These are phyloP conservation scores for Pulicaria dysenterica DNA, from an alignment of 129 eudicot species.

Conservation along the genomic window DNA sequence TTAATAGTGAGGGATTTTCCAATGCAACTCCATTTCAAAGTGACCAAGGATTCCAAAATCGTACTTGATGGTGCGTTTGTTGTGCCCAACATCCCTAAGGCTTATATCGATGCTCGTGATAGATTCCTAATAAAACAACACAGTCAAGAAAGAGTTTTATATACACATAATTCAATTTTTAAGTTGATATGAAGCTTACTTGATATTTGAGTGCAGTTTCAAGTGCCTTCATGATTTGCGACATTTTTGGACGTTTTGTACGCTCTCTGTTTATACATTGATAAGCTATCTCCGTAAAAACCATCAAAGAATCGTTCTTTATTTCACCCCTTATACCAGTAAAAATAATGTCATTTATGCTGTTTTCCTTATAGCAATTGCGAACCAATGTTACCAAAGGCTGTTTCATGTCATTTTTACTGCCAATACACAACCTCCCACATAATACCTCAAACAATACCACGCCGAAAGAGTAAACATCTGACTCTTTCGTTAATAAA, in stretches of 20 bases:
- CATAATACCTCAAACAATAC: conserved; percentile 33
- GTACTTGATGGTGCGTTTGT: conserved; percentile 55
- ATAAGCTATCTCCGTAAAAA: conserved; percentile 4
- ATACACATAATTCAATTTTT: too few species aligned
- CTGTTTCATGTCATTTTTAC: neutral
- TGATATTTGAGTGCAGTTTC: conserved; percentile 16
- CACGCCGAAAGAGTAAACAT: conserved; percentile 43
- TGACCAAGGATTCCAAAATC: conserved; percentile 54
- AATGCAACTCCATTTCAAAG: conserved; percentile 68
- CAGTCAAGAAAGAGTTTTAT: too few species aligned
- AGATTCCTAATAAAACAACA: conserved; percentile 38
- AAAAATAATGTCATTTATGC: neutral
- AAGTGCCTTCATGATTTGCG: neutral
- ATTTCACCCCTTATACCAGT: neutral
- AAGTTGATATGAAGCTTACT: neutral
- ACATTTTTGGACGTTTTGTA: neutral
- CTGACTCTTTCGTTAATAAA: conserved; percentile 33
- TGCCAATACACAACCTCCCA: conserved; percentile 26
- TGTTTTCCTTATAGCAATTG: neutral
- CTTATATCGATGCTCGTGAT: conserved; percentile 54
- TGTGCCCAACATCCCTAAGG: conserved; percentile 52
- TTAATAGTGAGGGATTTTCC: conserved; percentile 40
- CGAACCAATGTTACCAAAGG: neutral
- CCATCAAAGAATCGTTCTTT: neutral
- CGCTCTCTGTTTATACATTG: conserved; percentile 11